Evolutionary conservation across 345 rosid genomes (phyloP), one percentile per base, ranked within the genome.

Genomic region (Heritiera littoralis): DNA sequence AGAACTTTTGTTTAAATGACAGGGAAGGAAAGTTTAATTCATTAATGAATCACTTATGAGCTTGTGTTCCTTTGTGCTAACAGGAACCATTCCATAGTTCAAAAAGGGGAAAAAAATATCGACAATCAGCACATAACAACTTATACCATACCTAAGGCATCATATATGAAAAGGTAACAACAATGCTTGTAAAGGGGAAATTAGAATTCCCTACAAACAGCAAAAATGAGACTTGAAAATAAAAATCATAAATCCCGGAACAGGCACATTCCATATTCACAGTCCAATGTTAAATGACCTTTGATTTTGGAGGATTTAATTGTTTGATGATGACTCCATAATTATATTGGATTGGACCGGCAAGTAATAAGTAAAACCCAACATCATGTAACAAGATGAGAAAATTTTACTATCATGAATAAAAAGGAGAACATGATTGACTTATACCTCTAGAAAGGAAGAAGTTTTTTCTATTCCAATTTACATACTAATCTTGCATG

Each of bases 81-180:
- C 2, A 9, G 64, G 49, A 38, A 55, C 64, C 13, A 15, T 75
- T 43, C 18, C 23, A 49, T 23, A 41, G 75, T 43, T 4, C 23
- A 59, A 2, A 52, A 72, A 73, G 11, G 30, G 38, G 17, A 18
- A 56, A 10, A 10, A 8, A 56, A 60, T 43, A 45, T 41, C 4
- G 3, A 76, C 45, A 12, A 76, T 63, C 59, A 46, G 77, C 18
- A 58, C 15, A 74, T 41, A 74, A 55, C 30, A 66, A 77, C 64
- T 65, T 5, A 63, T 14, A 64, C 5, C 7, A 76, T 60, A 43
- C 13, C 40, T 14, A 28, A 20, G 51, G 66, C 51, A 59, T 60
- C 12, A 28, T 59, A 40, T 40, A n/a, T 61, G 9, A 61, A 60
- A 46, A 76, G 30, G 71, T 4, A 35, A 32, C 12, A 10, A 15